Conservation (phyloP, 306 rosid species). For the Morella rubra region DNA sequence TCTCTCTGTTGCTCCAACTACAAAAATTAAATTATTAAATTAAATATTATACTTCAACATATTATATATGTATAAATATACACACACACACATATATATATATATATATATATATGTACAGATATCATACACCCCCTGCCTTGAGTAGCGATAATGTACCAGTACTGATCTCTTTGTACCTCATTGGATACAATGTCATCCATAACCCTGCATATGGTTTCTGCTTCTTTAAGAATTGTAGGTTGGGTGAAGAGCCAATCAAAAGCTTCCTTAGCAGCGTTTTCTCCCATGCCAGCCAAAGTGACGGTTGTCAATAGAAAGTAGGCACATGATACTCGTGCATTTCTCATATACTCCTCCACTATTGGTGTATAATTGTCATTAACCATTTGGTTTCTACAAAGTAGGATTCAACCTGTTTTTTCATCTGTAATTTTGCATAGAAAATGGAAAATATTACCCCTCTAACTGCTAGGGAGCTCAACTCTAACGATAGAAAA, state of each 20-base stretch:
- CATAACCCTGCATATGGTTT: background rate
- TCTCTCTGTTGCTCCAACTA: conserved; percentile 8
- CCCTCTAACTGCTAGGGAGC: no score
- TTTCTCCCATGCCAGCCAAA: conserved; percentile 14
- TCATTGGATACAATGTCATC: no score
- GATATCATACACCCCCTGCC: background rate
- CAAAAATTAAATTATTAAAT: background rate
- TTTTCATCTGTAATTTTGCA: conserved; percentile 1
- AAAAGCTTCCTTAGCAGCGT: background rate
- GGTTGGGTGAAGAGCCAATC: conserved; percentile 13
- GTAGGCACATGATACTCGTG: conserved; percentile 10
- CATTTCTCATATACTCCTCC: conserved; percentile 24
- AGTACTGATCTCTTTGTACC: no score
- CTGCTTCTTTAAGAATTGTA: background rate
- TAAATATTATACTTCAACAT: no score
- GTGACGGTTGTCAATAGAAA: background rate
- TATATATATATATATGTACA: no score
- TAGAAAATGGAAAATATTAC: no score
- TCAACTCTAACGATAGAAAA: no score
- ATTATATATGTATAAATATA: no score
- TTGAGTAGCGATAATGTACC: no score
- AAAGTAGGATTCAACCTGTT: background rate
- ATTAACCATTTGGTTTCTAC: conserved; percentile 25
- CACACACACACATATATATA: no score
- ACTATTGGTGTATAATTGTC: conserved; percentile 19